These are phyloP conservation scores for Neofusicoccum ribis DNA, from an alignment of 2,329 filamentous ascomycete genomes.

Conservation along the genomic window DNA sequence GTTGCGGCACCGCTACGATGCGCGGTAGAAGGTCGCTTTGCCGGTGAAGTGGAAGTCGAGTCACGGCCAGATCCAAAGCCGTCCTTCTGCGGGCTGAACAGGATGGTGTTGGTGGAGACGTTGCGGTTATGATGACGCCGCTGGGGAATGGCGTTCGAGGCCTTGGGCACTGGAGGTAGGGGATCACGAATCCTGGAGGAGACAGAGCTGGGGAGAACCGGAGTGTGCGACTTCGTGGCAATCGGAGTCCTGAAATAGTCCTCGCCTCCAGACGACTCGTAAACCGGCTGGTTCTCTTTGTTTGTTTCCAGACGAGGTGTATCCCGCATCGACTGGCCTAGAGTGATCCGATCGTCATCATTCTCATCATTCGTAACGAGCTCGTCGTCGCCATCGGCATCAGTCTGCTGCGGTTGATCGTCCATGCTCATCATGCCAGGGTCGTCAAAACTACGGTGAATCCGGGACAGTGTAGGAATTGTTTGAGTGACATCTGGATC, in stretches of 20 bases:
- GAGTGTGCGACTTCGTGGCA: constrained; percentile 32
- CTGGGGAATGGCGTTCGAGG: constrained; percentile 16
- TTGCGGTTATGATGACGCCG: constrained; percentile 60
- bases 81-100: constrained; percentile 70
- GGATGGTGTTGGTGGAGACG: constrained; percentile 76
- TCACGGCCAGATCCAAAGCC: constrained; percentile 43
- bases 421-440: constrained; percentile 37
- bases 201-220: constrained; percentile 26
- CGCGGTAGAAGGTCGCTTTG: constrained; percentile 26
- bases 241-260: constrained; percentile 47
- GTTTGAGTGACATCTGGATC: constrained; percentile 53
- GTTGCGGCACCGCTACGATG: constrained; percentile 37
- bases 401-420: constrained; percentile 63
- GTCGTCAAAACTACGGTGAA: constrained; percentile 46
- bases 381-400: constrained; percentile 88
- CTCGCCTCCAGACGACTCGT: constrained; percentile 36
- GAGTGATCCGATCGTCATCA: constrained; percentile 42
- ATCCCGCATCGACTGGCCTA: neutral
- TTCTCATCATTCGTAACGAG: constrained; percentile 79
- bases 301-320: constrained; percentile 22
- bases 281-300: constrained; percentile 32
- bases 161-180: constrained; percentile 35
- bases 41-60: constrained; percentile 38
- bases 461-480: constrained; percentile 38
- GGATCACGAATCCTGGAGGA: constrained; percentile 17